Base-by-base conservation (phyloP, 2,329 filamentous ascomycete genomes). In the Exophiala viscosa region DNA sequence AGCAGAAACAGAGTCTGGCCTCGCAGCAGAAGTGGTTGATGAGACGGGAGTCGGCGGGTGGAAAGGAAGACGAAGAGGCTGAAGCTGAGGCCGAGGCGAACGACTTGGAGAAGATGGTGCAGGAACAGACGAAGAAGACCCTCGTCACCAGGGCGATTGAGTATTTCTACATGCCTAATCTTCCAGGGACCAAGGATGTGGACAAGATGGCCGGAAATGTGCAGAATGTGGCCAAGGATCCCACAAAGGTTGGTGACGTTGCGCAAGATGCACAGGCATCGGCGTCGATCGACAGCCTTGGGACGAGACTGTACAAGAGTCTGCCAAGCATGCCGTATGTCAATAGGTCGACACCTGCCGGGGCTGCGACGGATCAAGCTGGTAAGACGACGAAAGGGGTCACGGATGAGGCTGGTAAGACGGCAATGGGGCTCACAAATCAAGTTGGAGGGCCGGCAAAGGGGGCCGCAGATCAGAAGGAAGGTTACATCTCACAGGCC, bases 1-100 rank as follows among this genome's bases (percentile, higher is more conserved):
- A 73, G 45, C 71, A 73, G 53, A 60, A 62, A 35, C 41, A 63
- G 17, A 59, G 59, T n/a, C 50, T 54, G 8, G 54, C 53, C 23
- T 47, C 59, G 9, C 61, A 62, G 36, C 52, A 46, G 17, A 60
- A 56, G 35, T 52, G 60, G 50, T 43, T 63, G 23, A 36, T 60
- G 35, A 50, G 61, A 13, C 48, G 59, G 13, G 48, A 63, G 46
- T 61, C 60, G 11, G 43, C 48, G 15, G 56, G 58, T 15, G 60
- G 61, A n/a, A 60, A 61, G 42, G 52, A 50, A 8, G 62, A 63
- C 40, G 60, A 63, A 45, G 63, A 55, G 35, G 60, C 58, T 11
- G 61, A 64, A 43, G 64, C 59, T 15, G 58, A 64, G 36, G 57
- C 54, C 11, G 61, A 66, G 52, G 61, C 59, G 2, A 45, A 43